A percentile compares a stretch with the other conserved stretches of the same genome.
Evolutionary conservation across 179 eudicot genomes (phyloP).

Genomic region (Silene noctiflora): DNA sequence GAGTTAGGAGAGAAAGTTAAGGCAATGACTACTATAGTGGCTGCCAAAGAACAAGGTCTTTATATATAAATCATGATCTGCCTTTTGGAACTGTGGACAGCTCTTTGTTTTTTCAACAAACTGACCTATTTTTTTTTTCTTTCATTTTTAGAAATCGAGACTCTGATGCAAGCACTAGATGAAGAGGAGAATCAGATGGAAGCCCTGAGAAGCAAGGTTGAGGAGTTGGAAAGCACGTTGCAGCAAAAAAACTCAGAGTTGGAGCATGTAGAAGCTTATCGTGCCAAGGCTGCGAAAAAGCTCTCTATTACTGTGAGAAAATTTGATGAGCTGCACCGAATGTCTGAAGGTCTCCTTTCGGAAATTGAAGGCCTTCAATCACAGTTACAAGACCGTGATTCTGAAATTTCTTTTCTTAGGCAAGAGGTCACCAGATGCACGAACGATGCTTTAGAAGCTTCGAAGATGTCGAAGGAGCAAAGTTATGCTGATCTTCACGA

Average conservation of each 20-base stretch:
- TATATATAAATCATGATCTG: constrained; percentile 16
- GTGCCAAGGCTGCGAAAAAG: constrained; percentile 77
- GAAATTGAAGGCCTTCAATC: constrained; percentile 92
- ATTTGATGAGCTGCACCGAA: constrained; percentile 89
- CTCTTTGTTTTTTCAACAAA: constrained; percentile 5
- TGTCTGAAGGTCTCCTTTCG: constrained; percentile 81
- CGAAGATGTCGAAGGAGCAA: constrained; percentile 62
- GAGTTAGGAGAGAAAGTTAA: constrained; percentile 58
- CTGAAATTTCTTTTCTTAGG: constrained; percentile 86
- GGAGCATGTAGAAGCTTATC: constrained; percentile 72
- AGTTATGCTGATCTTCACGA: constrained; percentile 59
- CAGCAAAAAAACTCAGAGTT: constrained; percentile 55
- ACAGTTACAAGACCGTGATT: constrained; percentile 82
- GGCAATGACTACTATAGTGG: constrained; percentile 45
- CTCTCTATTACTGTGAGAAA: constrained; percentile 80
- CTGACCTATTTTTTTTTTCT: constrained; percentile 5
- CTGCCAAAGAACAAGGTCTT: constrained; percentile 85
- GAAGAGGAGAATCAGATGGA: constrained; percentile 97
- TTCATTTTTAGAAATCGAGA: constrained; percentile 67
- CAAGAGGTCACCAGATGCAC: constrained; percentile 94
- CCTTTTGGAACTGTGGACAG: background rate
- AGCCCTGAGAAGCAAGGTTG: constrained; percentile 47
- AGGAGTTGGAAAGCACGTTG: constrained; percentile 51
- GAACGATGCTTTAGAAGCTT: constrained; percentile 68
- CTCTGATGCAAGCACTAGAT: constrained; percentile 92